These are phyloP conservation scores for Histomonas meleagridis DNA, from an alignment of 208 protist species.

Conservation along the genomic window DNA sequence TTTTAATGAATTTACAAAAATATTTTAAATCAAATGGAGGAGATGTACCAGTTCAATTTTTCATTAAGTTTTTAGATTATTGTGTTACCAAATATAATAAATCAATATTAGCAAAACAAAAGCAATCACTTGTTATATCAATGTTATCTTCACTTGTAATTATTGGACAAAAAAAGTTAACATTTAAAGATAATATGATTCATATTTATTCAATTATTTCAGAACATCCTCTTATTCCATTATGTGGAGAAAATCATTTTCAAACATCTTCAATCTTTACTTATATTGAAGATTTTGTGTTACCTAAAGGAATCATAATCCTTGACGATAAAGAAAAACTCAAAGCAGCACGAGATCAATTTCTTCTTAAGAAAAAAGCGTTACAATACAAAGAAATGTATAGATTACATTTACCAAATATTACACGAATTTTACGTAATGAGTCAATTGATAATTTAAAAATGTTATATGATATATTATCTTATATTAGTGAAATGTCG, in stretches of 20 bases:
- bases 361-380: not conserved
- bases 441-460: not conserved
- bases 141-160: not conserved
- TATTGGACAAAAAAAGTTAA: too few relatives aligned
- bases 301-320: not conserved
- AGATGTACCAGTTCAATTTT: too few relatives aligned
- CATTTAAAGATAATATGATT: too few relatives aligned
- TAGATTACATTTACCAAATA: not conserved
- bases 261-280: not conserved
- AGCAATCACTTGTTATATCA: not conserved
- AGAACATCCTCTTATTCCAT: not conserved
- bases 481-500: not conserved
- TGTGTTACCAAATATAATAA: not conserved
- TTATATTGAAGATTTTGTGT: not conserved
- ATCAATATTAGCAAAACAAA: not conserved
- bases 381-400: not conserved
- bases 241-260: constrained; percentile 5
- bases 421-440: not conserved
- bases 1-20: too few relatives aligned
- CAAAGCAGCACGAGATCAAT: not conserved
- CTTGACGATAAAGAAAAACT: not conserved
- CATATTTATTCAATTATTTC: not conserved
- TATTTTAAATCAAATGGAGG: too few relatives aligned
- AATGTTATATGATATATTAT: not conserved
- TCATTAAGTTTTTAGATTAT: not conserved